Base-by-base conservation (phyloP, 495 filamentous ascomycete genomes). In the Podospora australis region DNA sequence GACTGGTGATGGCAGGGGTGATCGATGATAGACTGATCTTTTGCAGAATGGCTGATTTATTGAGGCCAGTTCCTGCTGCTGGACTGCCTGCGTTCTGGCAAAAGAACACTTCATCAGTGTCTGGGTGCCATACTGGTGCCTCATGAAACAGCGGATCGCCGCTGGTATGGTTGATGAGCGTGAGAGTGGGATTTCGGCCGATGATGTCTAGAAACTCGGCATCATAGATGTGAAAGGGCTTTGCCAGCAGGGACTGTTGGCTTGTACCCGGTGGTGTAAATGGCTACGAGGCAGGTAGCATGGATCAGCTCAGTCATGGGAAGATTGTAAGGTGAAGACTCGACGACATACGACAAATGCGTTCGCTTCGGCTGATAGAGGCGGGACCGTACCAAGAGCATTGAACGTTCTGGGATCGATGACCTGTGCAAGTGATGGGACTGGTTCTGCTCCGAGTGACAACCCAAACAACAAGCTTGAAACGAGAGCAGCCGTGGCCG, bases 41-140 rank as follows among this genome's bases (percentile, higher is more conserved):
- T 22, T 67, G 61, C 19, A 78, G 67, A 28, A 74, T 62, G 16
- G 70, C 67, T 1, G 75, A 78, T 54, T 75, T 78, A 22, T 72
- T 62, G 0, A 77, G 55, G 1, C 75, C 75, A 10, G 75, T 78
- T 17, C 72, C 68, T 6, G 72, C 61, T 17, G 65, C 66, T 9
- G 58, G 48, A 6, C 63, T 59, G 0, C 75, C 75, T 2, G 75
- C 75, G 45, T 70, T 77, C 46, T 78, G 74, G 11, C 66, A 71
- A 36, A 78, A 78, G 58, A 77, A 78, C 17, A 72, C 59, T 49
- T 78, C 75, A 28, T 78, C 71, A 1, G 65, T 74, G 29, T 59
- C 55, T 3, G 65, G 69, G 26, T 62, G 76, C 73, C 74, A 78
- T 2, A 75, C 70, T 2, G 70, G 62, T 19, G 75, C 75, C 52